phyloP scores from a whole-genome alignment of 768 basidiomycete genomes.

The Auricularia cornea region DNA sequence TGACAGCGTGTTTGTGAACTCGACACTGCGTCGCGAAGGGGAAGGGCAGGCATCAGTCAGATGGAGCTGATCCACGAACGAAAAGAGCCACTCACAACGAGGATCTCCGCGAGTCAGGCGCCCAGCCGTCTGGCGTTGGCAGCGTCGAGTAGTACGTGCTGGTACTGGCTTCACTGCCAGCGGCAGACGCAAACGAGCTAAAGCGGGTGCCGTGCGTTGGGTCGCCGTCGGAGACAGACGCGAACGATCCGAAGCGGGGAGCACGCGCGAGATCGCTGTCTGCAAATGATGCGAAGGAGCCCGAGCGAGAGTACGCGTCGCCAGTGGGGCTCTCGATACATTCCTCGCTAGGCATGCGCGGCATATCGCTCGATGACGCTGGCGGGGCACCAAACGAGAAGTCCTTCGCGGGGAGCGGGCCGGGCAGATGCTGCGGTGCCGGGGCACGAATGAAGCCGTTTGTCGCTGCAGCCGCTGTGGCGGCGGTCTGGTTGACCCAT shows the following conservation, averaged over 20 bases:
- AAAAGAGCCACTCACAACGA: not conserved
- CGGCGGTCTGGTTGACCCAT: slow-evolving; percentile 2
- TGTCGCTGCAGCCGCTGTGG: slow-evolving; percentile 4
- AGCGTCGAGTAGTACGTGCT: slow-evolving; percentile 2
- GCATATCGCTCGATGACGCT: not conserved
- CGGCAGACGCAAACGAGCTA: not conserved
- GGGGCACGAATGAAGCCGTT: slow-evolving; percentile 1
- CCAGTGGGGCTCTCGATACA: slow-evolving; percentile 3
- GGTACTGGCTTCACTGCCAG: not conserved
- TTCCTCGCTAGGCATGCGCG: not conserved
- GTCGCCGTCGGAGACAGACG: not conserved
- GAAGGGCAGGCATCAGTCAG: not conserved
- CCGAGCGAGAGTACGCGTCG: slow-evolving; percentile 4
- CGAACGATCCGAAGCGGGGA: slow-evolving; percentile 10
- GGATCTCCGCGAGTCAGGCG: not conserved
- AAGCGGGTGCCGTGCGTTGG: not conserved
- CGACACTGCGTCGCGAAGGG: not conserved
- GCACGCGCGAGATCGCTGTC: not conserved
- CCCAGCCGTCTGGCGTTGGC: not conserved
- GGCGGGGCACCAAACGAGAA: slow-evolving; percentile 10
- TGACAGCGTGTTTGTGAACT: not conserved
- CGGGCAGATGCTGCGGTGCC: slow-evolving; percentile 1
- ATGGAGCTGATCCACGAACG: not conserved
- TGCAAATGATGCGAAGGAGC: slow-evolving; percentile 1
- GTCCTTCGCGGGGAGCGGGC: slow-evolving; percentile 10